phyloP scores from a whole-genome alignment of 805 yeast species.

The Lachancea fermentati region DNA sequence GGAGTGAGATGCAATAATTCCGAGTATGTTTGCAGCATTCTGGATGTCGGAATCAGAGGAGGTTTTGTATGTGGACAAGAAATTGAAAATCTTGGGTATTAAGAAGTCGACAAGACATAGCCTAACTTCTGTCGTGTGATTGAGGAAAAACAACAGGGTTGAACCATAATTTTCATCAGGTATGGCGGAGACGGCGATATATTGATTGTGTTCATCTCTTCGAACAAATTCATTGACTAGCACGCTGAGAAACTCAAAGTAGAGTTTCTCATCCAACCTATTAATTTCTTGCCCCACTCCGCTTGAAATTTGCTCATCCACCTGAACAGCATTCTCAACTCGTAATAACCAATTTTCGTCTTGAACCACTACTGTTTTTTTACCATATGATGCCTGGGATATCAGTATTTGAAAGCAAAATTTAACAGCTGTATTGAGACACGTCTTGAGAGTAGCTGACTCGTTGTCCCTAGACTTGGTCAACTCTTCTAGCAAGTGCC shows the following conservation, averaged over 20 bases:
- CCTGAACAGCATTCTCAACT: slow-evolving; percentile 60
- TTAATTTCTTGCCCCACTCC: slow-evolving; percentile 16
- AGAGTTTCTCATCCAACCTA: slow-evolving; percentile 20
- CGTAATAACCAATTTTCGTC: slow-evolving; percentile 75
- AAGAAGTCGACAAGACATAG: slow-evolving; percentile 10
- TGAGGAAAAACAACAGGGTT: slow-evolving; percentile 27
- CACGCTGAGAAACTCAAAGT: slow-evolving; percentile 28
- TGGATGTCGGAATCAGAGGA: slow-evolving; percentile 23
- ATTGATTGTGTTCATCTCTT: slow-evolving; percentile 14
- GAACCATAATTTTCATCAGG: slow-evolving; percentile 34
- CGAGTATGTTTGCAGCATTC: slow-evolving; percentile 42
- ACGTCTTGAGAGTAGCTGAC: slow-evolving; percentile 27
- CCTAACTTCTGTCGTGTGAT: slow-evolving; percentile 12
- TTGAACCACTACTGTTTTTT: slow-evolving; percentile 49
- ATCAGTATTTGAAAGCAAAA: slow-evolving; percentile 57
- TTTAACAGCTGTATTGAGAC: slow-evolving; percentile 40
- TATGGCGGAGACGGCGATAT: slow-evolving; percentile 14
- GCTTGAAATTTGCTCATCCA: slow-evolving; percentile 48
- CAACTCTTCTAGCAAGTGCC: slow-evolving; percentile 26
- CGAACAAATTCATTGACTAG: slow-evolving; percentile 35
- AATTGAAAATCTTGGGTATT: slow-evolving; percentile 23
- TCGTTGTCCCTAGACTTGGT: slow-evolving; percentile 19
- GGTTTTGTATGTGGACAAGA: slow-evolving; percentile 15
- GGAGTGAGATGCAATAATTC: slow-evolving; percentile 45
- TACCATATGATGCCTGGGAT: slow-evolving; percentile 54